These are phyloP conservation scores for Pichia thaimueangensis DNA, from an alignment of 805 yeast genomes.

Conservation along the genomic window DNA sequence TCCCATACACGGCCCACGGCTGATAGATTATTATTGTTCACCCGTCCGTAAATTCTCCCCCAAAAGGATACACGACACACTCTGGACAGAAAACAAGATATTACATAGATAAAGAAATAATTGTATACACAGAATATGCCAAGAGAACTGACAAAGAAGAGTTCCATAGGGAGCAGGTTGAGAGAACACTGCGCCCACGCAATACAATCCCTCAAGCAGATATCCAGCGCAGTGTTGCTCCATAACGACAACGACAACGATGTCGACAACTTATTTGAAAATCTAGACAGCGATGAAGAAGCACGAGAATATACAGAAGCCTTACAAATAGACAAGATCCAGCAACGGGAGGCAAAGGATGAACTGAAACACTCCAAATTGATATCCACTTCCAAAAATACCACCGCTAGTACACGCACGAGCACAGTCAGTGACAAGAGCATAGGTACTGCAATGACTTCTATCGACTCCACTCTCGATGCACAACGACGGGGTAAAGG, in stretches of 20 bases:
- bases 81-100: too few relatives aligned
- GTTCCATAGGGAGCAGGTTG: conserved; percentile 3
- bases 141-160: conserved; percentile 2
- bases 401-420: background rate
- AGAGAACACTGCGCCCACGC: conserved; percentile 3
- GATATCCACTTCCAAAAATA: too few relatives aligned
- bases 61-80: too few relatives aligned
- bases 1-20: too few relatives aligned
- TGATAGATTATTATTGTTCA: too few relatives aligned
- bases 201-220: conserved; percentile 8
- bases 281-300: conserved; percentile 2
- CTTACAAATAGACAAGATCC: background rate
- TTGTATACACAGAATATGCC: background rate
- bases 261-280: conserved; percentile 5
- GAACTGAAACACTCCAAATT: background rate
- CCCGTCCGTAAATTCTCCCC: too few relatives aligned
- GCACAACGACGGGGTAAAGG: too few relatives aligned
- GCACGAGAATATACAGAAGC: background rate
- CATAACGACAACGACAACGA: conserved; percentile 3
- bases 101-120: too few relatives aligned
- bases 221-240: conserved; percentile 8
- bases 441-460: background rate
- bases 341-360: background rate
- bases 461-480: background rate
- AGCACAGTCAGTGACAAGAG: background rate